Evolutionary conservation across 1,284 basidiomycete species (phyloP).

Genomic region (Melanopsichium pennsylvanicum): DNA sequence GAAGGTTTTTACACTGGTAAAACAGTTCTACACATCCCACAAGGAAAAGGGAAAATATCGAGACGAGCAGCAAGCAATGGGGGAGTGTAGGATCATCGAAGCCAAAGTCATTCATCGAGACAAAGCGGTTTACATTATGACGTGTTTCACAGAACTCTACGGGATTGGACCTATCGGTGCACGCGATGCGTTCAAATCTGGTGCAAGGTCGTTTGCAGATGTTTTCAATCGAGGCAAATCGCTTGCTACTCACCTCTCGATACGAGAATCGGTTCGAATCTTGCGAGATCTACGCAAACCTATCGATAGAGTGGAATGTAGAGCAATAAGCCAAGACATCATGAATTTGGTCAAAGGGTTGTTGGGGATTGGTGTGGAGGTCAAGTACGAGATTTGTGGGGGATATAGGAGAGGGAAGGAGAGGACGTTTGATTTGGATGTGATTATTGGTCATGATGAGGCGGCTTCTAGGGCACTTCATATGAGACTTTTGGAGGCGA

Average conservation of each 20-base stretch:
- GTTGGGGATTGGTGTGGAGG: constrained; percentile 10
- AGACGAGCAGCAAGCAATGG: no score
- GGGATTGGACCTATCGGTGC: constrained; percentile 58
- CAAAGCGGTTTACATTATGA: constrained; percentile 48
- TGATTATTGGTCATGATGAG: constrained; percentile 43
- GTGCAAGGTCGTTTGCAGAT: constrained; percentile 52
- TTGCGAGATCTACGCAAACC: constrained; percentile 40
- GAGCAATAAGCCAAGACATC: constrained; percentile 32
- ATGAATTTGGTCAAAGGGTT: constrained; percentile 17
- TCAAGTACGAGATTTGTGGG: constrained; percentile 48
- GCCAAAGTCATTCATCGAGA: constrained; percentile 53
- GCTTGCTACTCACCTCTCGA: constrained; percentile 40
- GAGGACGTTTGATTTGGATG: constrained; percentile 48
- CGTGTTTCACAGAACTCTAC: constrained; percentile 55
- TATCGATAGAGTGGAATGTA: constrained; percentile 46
- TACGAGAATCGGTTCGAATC: constrained; percentile 44
- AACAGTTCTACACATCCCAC: constrained; percentile 44
- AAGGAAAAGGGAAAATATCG: no score
- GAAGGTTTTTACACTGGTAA: constrained; percentile 51
- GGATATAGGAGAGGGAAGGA: constrained; percentile 53
- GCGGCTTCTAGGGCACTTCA: constrained; percentile 18
- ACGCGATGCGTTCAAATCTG: constrained; percentile 51
- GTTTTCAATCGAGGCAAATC: constrained; percentile 44
- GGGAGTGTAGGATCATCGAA: constrained; percentile 47
- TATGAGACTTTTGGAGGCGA: constrained; percentile 23